Evolutionary conservation across 495 filamentous ascomycete species (phyloP).

Genomic region (Cryomyces minteri): DNA sequence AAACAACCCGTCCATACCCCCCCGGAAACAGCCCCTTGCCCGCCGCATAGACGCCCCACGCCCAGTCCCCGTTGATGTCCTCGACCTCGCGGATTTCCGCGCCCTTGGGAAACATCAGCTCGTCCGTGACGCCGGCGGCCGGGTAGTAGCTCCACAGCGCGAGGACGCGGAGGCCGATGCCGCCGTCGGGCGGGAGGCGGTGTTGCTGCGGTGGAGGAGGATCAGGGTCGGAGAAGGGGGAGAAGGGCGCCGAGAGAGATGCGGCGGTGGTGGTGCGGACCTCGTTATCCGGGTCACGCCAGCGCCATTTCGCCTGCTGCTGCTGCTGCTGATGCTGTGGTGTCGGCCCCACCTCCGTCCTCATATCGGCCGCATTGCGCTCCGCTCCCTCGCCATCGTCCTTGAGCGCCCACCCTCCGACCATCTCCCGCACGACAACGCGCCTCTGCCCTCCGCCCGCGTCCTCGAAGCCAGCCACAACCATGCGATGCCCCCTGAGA

Average conservation of each 20-base stretch:
- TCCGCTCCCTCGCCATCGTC: slow-evolving; percentile 28
- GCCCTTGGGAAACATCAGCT: slow-evolving; percentile 64
- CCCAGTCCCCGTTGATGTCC: slow-evolving; percentile 79
- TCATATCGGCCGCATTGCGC: neutral
- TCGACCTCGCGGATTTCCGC: slow-evolving; percentile 66
- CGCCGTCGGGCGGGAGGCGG: slow-evolving; percentile 43
- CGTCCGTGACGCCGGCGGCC: slow-evolving; percentile 36
- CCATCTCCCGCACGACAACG: slow-evolving; percentile 41
- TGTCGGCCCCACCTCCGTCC: no score
- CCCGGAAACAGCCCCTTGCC: slow-evolving; percentile 57
- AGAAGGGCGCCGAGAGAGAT: neutral
- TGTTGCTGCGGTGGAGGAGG: neutral
- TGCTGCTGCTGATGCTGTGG: neutral
- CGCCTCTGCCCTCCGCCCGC: slow-evolving; percentile 36
- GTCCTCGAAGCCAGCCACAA: slow-evolving; percentile 55
- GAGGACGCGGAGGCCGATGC: slow-evolving; percentile 37
- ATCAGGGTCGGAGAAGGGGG: no score
- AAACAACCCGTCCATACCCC: slow-evolving; percentile 23
- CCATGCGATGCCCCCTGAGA: slow-evolving; percentile 64
- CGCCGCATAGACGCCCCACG: slow-evolving; percentile 61
- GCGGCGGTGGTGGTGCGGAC: slow-evolving; percentile 8
- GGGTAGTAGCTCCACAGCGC: slow-evolving; percentile 64
- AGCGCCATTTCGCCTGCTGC: slow-evolving; percentile 8
- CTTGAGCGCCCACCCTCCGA: slow-evolving; percentile 48
- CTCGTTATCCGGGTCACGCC: slow-evolving; percentile 13